Evolutionary conservation across 2,329 filamentous ascomycete genomes (phyloP).

Genomic region (Periconia sp.): DNA sequence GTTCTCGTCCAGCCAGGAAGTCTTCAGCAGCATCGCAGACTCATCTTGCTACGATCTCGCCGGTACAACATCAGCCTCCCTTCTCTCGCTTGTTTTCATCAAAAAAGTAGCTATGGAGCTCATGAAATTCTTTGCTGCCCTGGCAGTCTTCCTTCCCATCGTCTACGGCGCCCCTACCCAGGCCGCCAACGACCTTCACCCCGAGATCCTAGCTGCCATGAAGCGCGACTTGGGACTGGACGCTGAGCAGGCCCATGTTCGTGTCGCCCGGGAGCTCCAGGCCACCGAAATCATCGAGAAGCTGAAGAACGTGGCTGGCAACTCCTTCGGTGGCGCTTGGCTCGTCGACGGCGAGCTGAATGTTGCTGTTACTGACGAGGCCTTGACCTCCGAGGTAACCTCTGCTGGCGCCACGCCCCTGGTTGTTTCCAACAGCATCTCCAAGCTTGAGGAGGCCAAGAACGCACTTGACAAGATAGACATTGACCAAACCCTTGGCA

Average conservation of each 20-base stretch:
- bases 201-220: slow-evolving; percentile 51
- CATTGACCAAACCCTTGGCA: slow-evolving; percentile 29
- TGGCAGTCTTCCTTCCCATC: slow-evolving; percentile 49
- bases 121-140: slow-evolving; percentile 46
- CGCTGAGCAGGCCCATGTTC: slow-evolving; percentile 46
- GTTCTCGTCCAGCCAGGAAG: slow-evolving; percentile 4
- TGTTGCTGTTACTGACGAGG: slow-evolving; percentile 47
- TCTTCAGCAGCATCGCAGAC: slow-evolving; percentile 20
- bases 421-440: slow-evolving; percentile 43
- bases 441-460: slow-evolving; percentile 48
- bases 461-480: slow-evolving; percentile 46
- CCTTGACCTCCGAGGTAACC: slow-evolving; percentile 43
- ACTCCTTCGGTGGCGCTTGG: slow-evolving; percentile 50
- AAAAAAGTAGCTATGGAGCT: slow-evolving; percentile 45
- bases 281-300: slow-evolving; percentile 48
- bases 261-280: slow-evolving; percentile 47
- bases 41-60: slow-evolving; percentile 28
- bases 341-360: slow-evolving; percentile 47
- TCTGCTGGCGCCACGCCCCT: slow-evolving; percentile 45
- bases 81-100: slow-evolving; percentile 28
- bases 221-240: slow-evolving; percentile 52
- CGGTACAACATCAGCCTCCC: slow-evolving; percentile 23
- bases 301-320: slow-evolving; percentile 38
- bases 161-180: slow-evolving; percentile 49
- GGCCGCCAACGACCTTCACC: slow-evolving; percentile 46